Evolutionary conservation across 441 rosid genomes (phyloP), one percentile per base, ranked within the genome.

Genomic region (Jatropha multifida): DNA sequence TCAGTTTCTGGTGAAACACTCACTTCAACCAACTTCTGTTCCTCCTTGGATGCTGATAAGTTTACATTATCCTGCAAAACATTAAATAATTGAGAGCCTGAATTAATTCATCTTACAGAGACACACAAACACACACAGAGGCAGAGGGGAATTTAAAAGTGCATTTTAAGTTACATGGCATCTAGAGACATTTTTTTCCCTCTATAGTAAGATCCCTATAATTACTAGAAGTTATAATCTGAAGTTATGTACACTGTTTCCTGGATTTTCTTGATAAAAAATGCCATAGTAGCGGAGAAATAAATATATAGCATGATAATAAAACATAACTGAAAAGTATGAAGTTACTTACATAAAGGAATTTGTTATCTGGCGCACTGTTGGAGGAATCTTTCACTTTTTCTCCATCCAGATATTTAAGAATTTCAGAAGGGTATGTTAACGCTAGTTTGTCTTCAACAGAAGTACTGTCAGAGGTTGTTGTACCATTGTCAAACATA

Each of bases 1-100:
- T 83, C 82, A 74, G 62, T 59, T 78, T 73, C 80, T 23, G 52
- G 75, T 27, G 76, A 59, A 65, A 51, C 46, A 68, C 69, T 78
- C 61, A 55, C 79, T 78, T 70, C 75, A 42, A 68, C 74, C 65
- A 77, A 71, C 72, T 82, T 81, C 78, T 78, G 64, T 49, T 79
- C 84, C 80, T 80, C 83, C 69, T 83, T 69, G 26, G 70, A 76
- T 69, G 73, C 77, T 69, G 81, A 79, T 56, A 77, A 66, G 32
- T 68, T 77, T 41, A 55, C 82, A 74, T 77, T 77, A 77, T 76
- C 88, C 94, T 85, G 81, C 79, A 85, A 79, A 49, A 49, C 42
- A 41, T 73, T 27, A 66, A 63, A 58, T 59, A 42, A 17, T 58
- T 46, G 49, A 58, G 26, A 72, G 11, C 23, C 59, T 38, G 15